These are phyloP conservation scores for Penicillium sp. DNA, from an alignment of 2,329 filamentous ascomycete species.

Conservation along the genomic window DNA sequence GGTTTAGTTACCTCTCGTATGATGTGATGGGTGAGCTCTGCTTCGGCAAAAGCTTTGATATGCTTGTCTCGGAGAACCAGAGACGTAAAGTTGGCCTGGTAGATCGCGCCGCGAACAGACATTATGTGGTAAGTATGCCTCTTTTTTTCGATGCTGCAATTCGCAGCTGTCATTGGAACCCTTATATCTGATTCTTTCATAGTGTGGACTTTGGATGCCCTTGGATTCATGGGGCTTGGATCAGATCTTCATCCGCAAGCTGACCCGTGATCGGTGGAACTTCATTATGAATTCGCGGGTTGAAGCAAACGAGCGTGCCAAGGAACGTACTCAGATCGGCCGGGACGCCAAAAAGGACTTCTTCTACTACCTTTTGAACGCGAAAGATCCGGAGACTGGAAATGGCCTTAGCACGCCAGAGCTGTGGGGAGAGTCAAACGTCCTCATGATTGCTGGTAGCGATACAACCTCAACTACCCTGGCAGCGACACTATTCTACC, in stretches of 20 bases:
- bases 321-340: slow-evolving; percentile 55
- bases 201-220: slow-evolving; percentile 71
- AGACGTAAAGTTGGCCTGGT: slow-evolving; percentile 68
- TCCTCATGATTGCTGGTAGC: slow-evolving; percentile 69
- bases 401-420: slow-evolving; percentile 64
- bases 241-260: slow-evolving; percentile 64
- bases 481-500: slow-evolving; percentile 44
- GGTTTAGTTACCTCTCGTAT: slow-evolving; percentile 49
- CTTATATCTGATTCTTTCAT: not conserved
- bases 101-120: slow-evolving; percentile 65
- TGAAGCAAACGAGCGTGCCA: slow-evolving; percentile 66
- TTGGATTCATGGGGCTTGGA: slow-evolving; percentile 66
- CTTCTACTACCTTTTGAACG: slow-evolving; percentile 72
- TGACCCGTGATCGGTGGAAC: slow-evolving; percentile 64
- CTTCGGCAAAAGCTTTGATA: slow-evolving; percentile 53
- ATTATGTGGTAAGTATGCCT: slow-evolving; percentile 60
- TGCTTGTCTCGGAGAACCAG: slow-evolving; percentile 46
- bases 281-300: slow-evolving; percentile 71
- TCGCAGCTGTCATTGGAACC: not conserved
- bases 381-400: slow-evolving; percentile 69
- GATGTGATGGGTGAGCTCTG: slow-evolving; percentile 54
- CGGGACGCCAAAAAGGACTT: slow-evolving; percentile 69
- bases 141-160: not conserved
- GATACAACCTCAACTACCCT: slow-evolving; percentile 69
- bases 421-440: slow-evolving; percentile 69